Evolutionary conservation across 2,329 filamentous ascomycete species (phyloP), one percentile per base, ranked within the genome.

Genomic region (Arthroderma sp.): DNA sequence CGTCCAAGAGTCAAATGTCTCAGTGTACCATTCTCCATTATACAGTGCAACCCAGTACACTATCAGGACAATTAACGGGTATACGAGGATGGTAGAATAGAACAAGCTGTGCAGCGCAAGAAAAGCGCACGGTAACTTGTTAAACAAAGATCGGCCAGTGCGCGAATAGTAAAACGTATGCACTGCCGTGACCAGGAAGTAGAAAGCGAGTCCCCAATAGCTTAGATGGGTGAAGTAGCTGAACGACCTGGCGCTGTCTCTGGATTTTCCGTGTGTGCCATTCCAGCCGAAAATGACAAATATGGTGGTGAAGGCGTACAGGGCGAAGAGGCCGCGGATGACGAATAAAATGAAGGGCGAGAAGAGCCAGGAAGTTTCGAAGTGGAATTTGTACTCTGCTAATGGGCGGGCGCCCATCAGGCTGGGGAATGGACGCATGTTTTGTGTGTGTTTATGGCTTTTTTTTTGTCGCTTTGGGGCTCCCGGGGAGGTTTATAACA

Each of bases 141-240:
- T 69, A 51, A 83, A 72, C 33, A 67, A 63, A 0, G 77, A 66
- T 3, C 60, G 57, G 38, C 74, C 71, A 29, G 64, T 65, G 36
- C 66, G 62, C 8, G 74, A 73, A 65, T 89, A 91, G 40, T 71
- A 72, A 43, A 77, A 65, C 4, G 83, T 86, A 67, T 93, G 85
- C 11, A 77, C 50, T 11, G 81, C 71, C 1, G 81, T 71, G 55
- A 80, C 67, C 46, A 79, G 69, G 59, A 81, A 81, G 70, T 93
- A 94, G 66, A 88, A 89, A 27, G 75, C 79, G 32, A 89, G 65
- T 1, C 84, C 84, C 83, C 83, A 91, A 71, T 81, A 91, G 6
- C 82, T 85, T 47, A 91, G 68, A 56, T 80, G 71, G 29, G 86
- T 93, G 68, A 94, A 93, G 70, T 78, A 93, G 55, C 80, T 85